Evolutionary conservation across 2,329 filamentous ascomycete species (phyloP).

Genomic region (Fusarium tricinctum): DNA sequence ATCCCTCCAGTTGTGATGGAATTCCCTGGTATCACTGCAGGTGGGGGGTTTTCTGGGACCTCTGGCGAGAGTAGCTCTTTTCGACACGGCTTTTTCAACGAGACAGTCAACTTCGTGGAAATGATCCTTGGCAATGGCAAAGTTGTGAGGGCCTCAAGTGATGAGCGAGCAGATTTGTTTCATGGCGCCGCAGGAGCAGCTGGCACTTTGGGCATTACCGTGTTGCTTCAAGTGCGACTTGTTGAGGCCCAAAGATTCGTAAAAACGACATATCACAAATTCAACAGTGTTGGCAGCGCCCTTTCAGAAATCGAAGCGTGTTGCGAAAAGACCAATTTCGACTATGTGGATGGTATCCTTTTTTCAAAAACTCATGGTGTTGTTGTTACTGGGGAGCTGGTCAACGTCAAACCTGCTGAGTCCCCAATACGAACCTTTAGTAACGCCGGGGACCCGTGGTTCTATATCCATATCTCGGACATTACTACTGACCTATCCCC

Average conservation of each 20-base stretch:
- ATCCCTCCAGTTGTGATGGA: conserved; percentile 78
- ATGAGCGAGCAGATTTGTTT: conserved; percentile 68
- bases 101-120: conserved; percentile 72
- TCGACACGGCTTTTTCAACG: conserved; percentile 75
- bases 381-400: conserved; percentile 66
- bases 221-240: conserved; percentile 70
- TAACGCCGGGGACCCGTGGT: conserved; percentile 64
- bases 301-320: conserved; percentile 56
- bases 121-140: conserved; percentile 73
- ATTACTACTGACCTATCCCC: too few species aligned
- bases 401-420: conserved; percentile 19
- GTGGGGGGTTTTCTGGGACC: conserved; percentile 76
- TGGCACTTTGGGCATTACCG: conserved; percentile 73
- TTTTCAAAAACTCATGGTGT: conserved; percentile 60
- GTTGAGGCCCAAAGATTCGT: conserved; percentile 68
- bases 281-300: conserved; percentile 59
- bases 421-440: conserved; percentile 59
- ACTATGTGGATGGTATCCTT: conserved; percentile 75
- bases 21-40: conserved; percentile 77
- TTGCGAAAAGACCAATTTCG: conserved; percentile 43
- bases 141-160: conserved; percentile 62
- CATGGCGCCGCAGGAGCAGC: conserved; percentile 70
- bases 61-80: conserved; percentile 77
- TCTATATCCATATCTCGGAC: too few species aligned
- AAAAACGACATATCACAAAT: conserved; percentile 66